These are phyloP conservation scores for Graphilbum fragrans DNA, from an alignment of 2,329 filamentous ascomycete species.

Conservation along the genomic window DNA sequence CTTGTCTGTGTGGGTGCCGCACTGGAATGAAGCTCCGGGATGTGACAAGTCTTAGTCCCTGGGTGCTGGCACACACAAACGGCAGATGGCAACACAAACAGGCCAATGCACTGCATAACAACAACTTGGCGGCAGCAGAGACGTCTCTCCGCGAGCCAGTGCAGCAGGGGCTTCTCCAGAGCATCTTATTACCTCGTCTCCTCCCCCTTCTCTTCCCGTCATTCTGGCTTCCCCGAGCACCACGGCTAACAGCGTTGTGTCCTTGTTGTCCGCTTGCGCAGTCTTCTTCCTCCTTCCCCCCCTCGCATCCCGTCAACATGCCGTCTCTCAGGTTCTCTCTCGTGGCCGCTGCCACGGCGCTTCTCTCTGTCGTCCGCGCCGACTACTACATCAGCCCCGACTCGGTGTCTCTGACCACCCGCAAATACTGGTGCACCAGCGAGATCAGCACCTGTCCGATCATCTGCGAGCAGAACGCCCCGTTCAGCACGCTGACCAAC, in stretches of 20 bases:
- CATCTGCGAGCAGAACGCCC: constrained; percentile 53
- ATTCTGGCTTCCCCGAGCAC: no score
- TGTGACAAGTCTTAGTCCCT: neutral
- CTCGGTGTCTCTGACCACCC: constrained; percentile 36
- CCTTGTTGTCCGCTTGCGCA: no score
- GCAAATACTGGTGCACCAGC: constrained; percentile 53
- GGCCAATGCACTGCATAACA: neutral
- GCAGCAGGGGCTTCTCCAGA: no score
- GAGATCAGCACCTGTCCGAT: constrained; percentile 55
- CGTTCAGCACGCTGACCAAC: constrained; percentile 44
- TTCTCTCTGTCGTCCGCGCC: constrained; percentile 39
- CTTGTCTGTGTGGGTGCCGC: neutral
- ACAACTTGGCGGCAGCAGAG: no score
- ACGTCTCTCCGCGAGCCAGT: no score
- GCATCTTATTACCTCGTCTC: no score
- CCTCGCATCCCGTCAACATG: constrained; percentile 30
- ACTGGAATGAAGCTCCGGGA: neutral
- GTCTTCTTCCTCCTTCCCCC: neutral
- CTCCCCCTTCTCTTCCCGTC: no score
- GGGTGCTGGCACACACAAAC: neutral
- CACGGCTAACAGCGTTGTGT: no score
- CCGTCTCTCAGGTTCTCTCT: constrained; percentile 39
- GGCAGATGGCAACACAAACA: neutral
- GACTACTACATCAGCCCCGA: constrained; percentile 51
- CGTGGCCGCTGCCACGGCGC: constrained; percentile 40